Evolutionary conservation across 768 basidiomycete genomes (phyloP), one percentile per base, ranked within the genome.

Genomic region (Kwoniella bestiolae): DNA sequence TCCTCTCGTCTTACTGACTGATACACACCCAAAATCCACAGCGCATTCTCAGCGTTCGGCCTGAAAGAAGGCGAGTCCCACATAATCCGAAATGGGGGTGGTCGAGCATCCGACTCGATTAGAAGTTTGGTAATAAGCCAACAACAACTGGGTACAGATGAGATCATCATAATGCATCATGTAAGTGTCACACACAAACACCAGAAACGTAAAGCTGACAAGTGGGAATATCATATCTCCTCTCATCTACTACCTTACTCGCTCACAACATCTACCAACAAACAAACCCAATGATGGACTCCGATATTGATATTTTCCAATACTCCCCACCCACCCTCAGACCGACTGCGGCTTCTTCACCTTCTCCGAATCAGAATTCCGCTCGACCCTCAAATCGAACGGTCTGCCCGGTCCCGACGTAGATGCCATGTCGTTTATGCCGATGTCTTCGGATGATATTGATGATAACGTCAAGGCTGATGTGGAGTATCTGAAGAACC

Each of bases 261-360:
- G n/a, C n/a, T 41, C 18, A 41, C 18, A 18, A 18, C 8, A 18
- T 41, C 38, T 41, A 41, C 8, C 18, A 47, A 47, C 6, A 47
- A 47, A 6, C 11, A 9, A 47, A 47, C 11, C 6, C 11, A 47
- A 47, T 9, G 23, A 5, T 9, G n/a, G n/a, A 47, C 6, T 12
- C 11, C 23, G 11, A 5, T 47, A 47, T 21, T 47, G 46, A 9
- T 21, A 12, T 47, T 47, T 21, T 47, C 23, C 46, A 21, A 47
- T 12, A 47, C 18, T 49, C 21, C 32, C 8, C 28, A 12, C 6
- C 52, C 3, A 41, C 32, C 9, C 0, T 46, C 16, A 58, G 58
- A 60, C 58, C 46, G 58, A 60, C 23, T 60, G 58, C 23, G 58
- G 58, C 8, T 60, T 60, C 46, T 60, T 60, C 26, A 60, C 58